These are phyloP conservation scores for Mortierella sp. DNA, from an alignment of 371 early-diverging fungal species.

Conservation along the genomic window DNA sequence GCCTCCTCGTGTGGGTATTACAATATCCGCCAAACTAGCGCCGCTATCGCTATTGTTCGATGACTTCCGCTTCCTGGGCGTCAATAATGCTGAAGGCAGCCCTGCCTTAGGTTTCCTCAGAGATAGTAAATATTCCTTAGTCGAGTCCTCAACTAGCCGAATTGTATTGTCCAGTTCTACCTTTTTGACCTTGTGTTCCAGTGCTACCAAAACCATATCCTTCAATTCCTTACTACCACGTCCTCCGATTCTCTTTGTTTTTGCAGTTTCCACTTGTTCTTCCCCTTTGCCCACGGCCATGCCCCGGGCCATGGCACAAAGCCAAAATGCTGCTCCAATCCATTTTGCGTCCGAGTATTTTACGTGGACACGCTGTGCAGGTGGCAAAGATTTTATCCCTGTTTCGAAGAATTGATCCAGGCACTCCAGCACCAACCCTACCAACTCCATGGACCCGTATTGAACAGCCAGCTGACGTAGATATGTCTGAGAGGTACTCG, in stretches of 20 bases:
- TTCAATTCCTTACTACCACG: constrained; percentile 43
- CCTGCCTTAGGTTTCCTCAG: constrained; percentile 10
- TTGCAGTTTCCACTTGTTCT: not conserved
- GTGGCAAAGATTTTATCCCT: constrained; percentile 27
- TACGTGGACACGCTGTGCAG: constrained; percentile 43
- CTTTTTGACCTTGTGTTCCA: constrained; percentile 41
- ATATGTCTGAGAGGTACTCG: constrained; percentile 12
- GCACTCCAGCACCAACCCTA: constrained; percentile 31
- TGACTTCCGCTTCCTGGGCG: constrained; percentile 24
- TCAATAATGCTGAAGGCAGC: not conserved
- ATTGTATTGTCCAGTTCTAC: constrained; percentile 49
- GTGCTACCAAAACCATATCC: constrained; percentile 25
- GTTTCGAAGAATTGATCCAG: constrained; percentile 35
- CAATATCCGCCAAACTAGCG: not conserved
- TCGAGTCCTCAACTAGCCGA: constrained; percentile 27
- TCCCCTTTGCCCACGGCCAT: constrained; percentile 27
- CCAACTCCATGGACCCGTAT: constrained; percentile 51
- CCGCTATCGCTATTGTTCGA: constrained; percentile 12
- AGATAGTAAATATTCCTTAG: constrained; percentile 23
- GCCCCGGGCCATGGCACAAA: constrained; percentile 46
- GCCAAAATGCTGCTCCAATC: constrained; percentile 51
- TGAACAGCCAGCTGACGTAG: constrained; percentile 40
- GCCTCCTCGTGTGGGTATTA: constrained; percentile 6
- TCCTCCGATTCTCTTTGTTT: constrained; percentile 42
- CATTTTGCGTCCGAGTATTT: constrained; percentile 44